phyloP scores from a whole-genome alignment of 805 yeast species.

The Scheffersomyces ergatensis region DNA sequence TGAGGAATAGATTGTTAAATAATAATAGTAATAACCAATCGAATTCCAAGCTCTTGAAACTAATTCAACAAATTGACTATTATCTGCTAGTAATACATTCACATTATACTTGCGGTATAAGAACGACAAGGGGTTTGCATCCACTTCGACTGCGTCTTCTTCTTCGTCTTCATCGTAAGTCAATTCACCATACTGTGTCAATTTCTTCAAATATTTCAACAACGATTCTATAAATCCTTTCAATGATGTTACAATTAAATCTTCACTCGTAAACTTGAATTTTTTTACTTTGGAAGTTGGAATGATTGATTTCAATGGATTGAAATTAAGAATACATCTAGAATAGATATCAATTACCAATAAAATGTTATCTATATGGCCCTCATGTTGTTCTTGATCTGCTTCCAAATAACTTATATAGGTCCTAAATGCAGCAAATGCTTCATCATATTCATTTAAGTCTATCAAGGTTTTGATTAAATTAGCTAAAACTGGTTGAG shows the following conservation, averaged over 20 bases:
- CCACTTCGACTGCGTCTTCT: slow-evolving; percentile 5
- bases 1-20: slow-evolving; percentile 23
- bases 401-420: slow-evolving; percentile 30
- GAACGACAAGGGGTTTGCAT: slow-evolving; percentile 26
- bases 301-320: slow-evolving; percentile 31
- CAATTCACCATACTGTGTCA: slow-evolving; percentile 22
- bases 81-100: slow-evolving; percentile 24
- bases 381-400: slow-evolving; percentile 29
- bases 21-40: slow-evolving; percentile 30
- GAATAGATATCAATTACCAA: slow-evolving; percentile 31
- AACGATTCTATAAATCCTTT: slow-evolving; percentile 16
- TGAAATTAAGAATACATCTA: slow-evolving; percentile 29
- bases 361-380: slow-evolving; percentile 28
- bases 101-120: slow-evolving; percentile 33
- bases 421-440: slow-evolving; percentile 40
- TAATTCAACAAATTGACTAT: slow-evolving; percentile 22
- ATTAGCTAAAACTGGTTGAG: slow-evolving; percentile 29
- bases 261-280: slow-evolving; percentile 24
- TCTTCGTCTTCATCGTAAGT: slow-evolving; percentile 24
- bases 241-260: slow-evolving; percentile 18
- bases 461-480: slow-evolving; percentile 31
- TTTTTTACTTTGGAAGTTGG: slow-evolving; percentile 9
- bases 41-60: slow-evolving; percentile 37
- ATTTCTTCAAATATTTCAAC: slow-evolving; percentile 18
- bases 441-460: slow-evolving; percentile 39